Evolutionary conservation across 23 red algal species (phyloP), one percentile per base, ranked within the genome.

Genomic region (Gracilaria vermiculophylla): DNA sequence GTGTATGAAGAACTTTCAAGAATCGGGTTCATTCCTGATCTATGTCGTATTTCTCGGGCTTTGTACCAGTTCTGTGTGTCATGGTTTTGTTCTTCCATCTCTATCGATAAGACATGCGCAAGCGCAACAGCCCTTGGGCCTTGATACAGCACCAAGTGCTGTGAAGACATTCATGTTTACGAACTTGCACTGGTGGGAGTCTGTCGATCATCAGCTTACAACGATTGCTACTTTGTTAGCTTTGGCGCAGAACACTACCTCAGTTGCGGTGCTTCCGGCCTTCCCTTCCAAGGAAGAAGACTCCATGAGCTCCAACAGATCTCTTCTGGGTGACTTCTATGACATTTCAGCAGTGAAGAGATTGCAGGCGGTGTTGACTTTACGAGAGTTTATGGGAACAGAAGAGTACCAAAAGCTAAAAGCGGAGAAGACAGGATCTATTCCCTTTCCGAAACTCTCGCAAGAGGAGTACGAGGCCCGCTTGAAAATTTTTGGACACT

Each of bases 101-200:
- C 16, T 64, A 17, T 64, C 58, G 0, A 13, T 16, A 0, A 64
- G 58, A 31, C 28, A 34, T 25, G 12, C 29, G 58, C 28, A 34
- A 31, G 12, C 29, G 6, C 58, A 28, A 2, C 58, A 28, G 5
- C 58, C 58, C 29, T 31, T 64, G 0, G 50, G 3, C 55, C 10
- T 69, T 14, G 64, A 69, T 20, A 20, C 45, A 19, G 39, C 62
- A 39, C 1, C 62, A 25, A 29, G 27, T 16, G 81, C 58, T n/a
- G 20, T 32, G 4, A 91, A 66, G n/a, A 92, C 88, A n/a, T 92
- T 82, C 44, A 16, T 92, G 1, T 83, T 92, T 74, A 83, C 67
- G 16, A 92, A 81, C 60, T 42, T 61, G 16, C 67, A 83, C 52
- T 92, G 88, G 88, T 92, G 88, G 88, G 88, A 92, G 77, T 82